Evolutionary conservation across 1,139 yeast genomes (phyloP), one percentile per base, ranked within the genome.

Genomic region (Waltiozyma sp.): DNA sequence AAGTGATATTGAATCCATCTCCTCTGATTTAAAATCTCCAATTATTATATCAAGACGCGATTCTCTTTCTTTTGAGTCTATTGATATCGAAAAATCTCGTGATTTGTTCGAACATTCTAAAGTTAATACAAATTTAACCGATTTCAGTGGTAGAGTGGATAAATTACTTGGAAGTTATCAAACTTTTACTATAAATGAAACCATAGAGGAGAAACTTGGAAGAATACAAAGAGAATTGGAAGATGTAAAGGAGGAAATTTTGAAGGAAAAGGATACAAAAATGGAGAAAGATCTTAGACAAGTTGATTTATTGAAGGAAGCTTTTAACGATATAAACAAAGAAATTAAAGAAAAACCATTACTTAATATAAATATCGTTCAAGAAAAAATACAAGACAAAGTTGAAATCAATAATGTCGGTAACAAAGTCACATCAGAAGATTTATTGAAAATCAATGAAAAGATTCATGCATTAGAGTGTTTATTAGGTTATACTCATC

Each of bases 161-260:
- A 51, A 58, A 23, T 31, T 31, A 31, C 18, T 31, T 10, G 53
- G 48, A 19, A 63, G 65, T 9, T 54, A 58, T 19, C 53, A 52
- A 23, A 53, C 57, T 4, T 60, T 58, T 40, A 51, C 49, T 14
- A 55, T 57, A 3, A 56, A 55, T 15, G 78, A 73, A 51, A 66
- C 72, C 0, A 49, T 56, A 9, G 69, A 62, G 18, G 75, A 72
- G 52, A 69, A 65, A 48, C 49, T 77, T 35, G 64, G 66, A 1
- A 54, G 81, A 41, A 66, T 77, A 34, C 55, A 63, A 28, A 53
- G 65, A 28, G 80, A 75, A 48, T 56, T 75, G 38, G 64, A 64
- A 31, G 75, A 71, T 44, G 53, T 72, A 4, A 49, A 52, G 15
- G 49, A 44, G 4, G 52, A 54, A 14, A 4, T 31, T 10, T n/a